phyloP scores from a whole-genome alignment of 2,329 filamentous ascomycete genomes.

The Talaromyces sp. region DNA sequence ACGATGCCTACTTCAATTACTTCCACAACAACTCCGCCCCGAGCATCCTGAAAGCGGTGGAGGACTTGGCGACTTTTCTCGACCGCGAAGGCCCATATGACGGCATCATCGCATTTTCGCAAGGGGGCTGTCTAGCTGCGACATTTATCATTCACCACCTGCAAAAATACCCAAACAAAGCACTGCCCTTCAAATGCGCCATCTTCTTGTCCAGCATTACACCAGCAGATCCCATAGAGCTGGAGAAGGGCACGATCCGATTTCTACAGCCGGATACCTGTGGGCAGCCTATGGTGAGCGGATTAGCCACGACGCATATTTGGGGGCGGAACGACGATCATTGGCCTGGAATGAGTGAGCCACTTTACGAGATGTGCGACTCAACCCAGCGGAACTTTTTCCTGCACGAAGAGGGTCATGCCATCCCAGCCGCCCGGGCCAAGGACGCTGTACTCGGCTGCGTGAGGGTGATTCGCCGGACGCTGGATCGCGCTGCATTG shows the following conservation, averaged over 20 bases:
- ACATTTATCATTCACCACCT: slow-evolving; percentile 3
- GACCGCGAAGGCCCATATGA: slow-evolving; percentile 9
- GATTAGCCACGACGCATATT: background rate
- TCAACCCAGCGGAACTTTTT: background rate
- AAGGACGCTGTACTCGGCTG: background rate
- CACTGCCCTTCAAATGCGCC: slow-evolving; percentile 3
- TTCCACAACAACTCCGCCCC: slow-evolving; percentile 1
- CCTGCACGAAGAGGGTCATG: slow-evolving; percentile 2
- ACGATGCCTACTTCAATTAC: slow-evolving; percentile 4
- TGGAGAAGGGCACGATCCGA: background rate
- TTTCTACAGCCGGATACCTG: background rate
- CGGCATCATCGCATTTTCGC: slow-evolving; percentile 9
- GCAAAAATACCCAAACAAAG: background rate
- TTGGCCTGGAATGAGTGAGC: slow-evolving; percentile 3
- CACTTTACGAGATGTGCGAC: background rate
- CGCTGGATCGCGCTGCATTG: background rate
- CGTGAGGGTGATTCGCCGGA: background rate
- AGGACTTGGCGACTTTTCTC: slow-evolving; percentile 2
- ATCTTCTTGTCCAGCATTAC: background rate
- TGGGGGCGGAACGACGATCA: slow-evolving; percentile 2
- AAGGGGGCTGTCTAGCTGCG: slow-evolving; percentile 7
- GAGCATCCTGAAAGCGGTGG: slow-evolving; percentile 1
- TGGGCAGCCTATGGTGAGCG: background rate
- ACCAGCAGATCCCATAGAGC: background rate
- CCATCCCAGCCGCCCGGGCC: background rate